Base-by-base conservation (phyloP, 2,329 filamentous ascomycete species). In the Colletotrichum agaves region DNA sequence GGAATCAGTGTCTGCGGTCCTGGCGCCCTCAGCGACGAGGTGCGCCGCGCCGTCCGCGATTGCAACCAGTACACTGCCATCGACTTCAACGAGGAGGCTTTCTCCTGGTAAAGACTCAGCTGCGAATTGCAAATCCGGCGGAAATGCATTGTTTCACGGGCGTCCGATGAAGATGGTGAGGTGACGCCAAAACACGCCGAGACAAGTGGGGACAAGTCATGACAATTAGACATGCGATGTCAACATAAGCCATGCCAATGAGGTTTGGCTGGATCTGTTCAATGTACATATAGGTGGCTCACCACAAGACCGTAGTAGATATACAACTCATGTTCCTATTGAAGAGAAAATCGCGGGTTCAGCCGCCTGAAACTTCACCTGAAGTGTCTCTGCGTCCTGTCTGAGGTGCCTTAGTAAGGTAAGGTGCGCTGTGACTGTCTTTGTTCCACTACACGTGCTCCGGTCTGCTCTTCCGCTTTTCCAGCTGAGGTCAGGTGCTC, bases 11-110 rank as follows among this genome's bases (percentile, higher is more conserved):
- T 93, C 2, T 94, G 92, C 74, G 92, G 92, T 13, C 90, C 90
- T 4, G 92, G 92, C 59, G 85, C 87, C 11, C 81, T 95, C 59
- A 91, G 90, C 69, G 92, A 95, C 73, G 91, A 94, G 78, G 91
- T 94, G 44, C 83, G 92, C 60, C 82, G 84, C 60, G 89, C 89
- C 12, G 90, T 92, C 50, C 84, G 92, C 67, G 83, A 83, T 58
- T 84, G 88, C 72, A 89, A 92, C 76, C 84, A 89, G 70, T 79
- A 84, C 52, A 89, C 88, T 71, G 88, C 88, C 67, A 88, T 94
- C 61, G 92, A 94, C 75, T 93, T 94, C 77, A 85, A 92, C 69
- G 92, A 95, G 79, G 91, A 94, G 78, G 90, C 91, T 4, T 95
- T 94, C 80, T 84, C 84, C 3, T 87, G 85, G 85, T 87, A 81